Evolutionary conservation across 2,329 filamentous ascomycete species (phyloP).

Genomic region (Trichoderma sp.): DNA sequence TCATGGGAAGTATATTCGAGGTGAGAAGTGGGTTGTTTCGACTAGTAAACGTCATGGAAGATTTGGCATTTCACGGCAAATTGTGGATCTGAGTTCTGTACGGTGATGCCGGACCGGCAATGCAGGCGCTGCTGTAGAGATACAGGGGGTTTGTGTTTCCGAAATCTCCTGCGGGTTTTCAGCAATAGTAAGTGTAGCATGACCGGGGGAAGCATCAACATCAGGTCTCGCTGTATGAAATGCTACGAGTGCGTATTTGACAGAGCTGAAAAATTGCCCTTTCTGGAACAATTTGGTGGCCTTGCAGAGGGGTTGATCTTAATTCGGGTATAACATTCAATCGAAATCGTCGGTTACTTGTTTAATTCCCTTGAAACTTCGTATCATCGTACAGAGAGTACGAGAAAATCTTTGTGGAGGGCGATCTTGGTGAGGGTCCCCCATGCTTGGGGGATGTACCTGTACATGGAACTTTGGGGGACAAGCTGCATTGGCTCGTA

Average conservation of each 20-base stretch:
- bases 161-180: slow-evolving; percentile 2
- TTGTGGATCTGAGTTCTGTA: not conserved
- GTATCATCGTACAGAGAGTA: not conserved
- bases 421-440: not conserved
- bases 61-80: not conserved
- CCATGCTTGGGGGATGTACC: not conserved
- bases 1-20: not conserved
- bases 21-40: not conserved
- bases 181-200: not conserved
- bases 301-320: not conserved
- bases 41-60: not conserved
- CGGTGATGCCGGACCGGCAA: slow-evolving; percentile 12
- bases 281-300: not conserved
- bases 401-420: not conserved
- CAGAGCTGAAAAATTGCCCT: not conserved
- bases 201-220: not conserved
- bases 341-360: not conserved
- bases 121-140: not conserved
- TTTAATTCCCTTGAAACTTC: not conserved
- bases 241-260: not conserved
- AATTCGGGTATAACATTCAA: not conserved
- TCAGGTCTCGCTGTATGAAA: not conserved
- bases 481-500: not conserved
- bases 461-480: not conserved
- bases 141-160: not conserved